Evolutionary conservation across 495 filamentous ascomycete species (phyloP).

Genomic region (Hyaloscypha hepaticicola): DNA sequence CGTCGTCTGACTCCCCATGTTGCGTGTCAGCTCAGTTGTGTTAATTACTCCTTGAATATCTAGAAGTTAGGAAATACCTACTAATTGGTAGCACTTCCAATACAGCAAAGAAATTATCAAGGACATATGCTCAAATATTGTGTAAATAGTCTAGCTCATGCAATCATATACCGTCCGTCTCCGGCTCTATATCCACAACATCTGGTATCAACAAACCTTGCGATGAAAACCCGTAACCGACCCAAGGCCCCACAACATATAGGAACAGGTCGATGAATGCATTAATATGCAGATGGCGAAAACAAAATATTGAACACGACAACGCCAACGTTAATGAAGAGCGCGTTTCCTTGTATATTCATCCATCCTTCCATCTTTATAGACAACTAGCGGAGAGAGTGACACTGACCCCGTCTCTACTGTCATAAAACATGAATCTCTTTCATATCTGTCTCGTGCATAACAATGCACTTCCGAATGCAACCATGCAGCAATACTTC

Average conservation of each 20-base stretch:
- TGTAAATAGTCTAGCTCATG: background rate
- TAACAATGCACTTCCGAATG: no score
- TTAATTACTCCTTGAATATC: no score
- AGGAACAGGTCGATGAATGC: background rate
- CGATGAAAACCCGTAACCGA: no score
- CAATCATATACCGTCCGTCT: background rate
- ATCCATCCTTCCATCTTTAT: conserved; percentile 1
- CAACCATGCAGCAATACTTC: background rate
- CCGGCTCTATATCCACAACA: background rate
- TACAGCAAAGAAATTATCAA: background rate
- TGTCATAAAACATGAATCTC: background rate
- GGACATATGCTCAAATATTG: background rate
- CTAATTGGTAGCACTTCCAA: no score
- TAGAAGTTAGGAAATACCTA: no score
- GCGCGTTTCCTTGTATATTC: background rate
- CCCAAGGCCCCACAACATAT: background rate
- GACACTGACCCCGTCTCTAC: background rate
- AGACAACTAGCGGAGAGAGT: background rate
- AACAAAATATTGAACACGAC: background rate
- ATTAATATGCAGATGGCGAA: background rate
- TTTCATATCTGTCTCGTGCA: background rate
- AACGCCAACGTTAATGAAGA: conserved; percentile 11
- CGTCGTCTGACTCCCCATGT: no score
- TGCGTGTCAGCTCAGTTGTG: no score
- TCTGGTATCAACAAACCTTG: background rate